Evolutionary conservation across 768 basidiomycete genomes (phyloP).

Genomic region (Amanita molliuscula): DNA sequence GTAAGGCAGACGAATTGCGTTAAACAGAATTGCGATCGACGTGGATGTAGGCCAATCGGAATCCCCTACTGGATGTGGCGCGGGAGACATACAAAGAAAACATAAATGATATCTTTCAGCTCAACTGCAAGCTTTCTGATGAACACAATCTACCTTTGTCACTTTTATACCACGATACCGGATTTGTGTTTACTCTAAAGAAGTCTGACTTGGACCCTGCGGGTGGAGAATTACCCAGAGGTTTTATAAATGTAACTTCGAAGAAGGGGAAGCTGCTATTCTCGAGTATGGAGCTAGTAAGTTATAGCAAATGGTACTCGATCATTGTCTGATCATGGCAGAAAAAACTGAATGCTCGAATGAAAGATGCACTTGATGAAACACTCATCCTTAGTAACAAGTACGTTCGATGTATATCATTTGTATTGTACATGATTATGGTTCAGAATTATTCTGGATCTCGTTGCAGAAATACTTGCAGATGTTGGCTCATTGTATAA

Average conservation of each 20-base stretch:
- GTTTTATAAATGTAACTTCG: slow-evolving; percentile 57
- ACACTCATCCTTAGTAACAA: slow-evolving; percentile 78
- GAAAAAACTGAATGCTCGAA: slow-evolving; percentile 83
- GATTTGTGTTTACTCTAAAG: slow-evolving; percentile 65
- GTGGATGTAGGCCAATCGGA: slow-evolving; percentile 51
- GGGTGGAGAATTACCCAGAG: slow-evolving; percentile 47
- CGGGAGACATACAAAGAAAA: slow-evolving; percentile 94
- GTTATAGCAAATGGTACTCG: slow-evolving; percentile 11
- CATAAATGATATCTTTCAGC: slow-evolving; percentile 72
- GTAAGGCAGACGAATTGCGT: slow-evolving; percentile 18
- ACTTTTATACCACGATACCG: slow-evolving; percentile 60
- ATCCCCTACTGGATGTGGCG: slow-evolving; percentile 86
- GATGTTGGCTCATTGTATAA: slow-evolving; percentile 80
- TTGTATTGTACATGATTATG: neutral
- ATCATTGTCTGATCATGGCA: slow-evolving; percentile 16
- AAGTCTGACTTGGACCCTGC: slow-evolving; percentile 44
- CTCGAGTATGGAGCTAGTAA: slow-evolving; percentile 73
- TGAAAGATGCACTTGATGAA: slow-evolving; percentile 90
- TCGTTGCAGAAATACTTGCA: slow-evolving; percentile 58
- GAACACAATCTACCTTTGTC: slow-evolving; percentile 55
- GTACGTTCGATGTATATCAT: slow-evolving; percentile 21
- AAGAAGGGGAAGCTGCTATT: slow-evolving; percentile 69
- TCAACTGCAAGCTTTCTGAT: slow-evolving; percentile 49
- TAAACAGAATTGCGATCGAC: neutral
- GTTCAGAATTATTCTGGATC: slow-evolving; percentile 65